Evolutionary conservation across 345 rosid species (phyloP), one percentile per base, ranked within the genome.

Genomic region (Jatropha curcas): DNA sequence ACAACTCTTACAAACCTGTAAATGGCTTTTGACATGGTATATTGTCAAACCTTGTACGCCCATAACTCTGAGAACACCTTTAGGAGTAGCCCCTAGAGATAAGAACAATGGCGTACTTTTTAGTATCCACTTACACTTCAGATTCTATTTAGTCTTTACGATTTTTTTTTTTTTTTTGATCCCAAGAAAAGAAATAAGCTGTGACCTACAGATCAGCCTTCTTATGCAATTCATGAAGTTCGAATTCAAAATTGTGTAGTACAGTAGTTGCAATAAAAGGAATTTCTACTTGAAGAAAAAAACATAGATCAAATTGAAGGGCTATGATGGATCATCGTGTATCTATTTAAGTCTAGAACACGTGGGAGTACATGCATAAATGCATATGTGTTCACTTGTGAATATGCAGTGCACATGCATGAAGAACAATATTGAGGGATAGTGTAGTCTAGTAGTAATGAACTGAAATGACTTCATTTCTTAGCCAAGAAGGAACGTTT

Each of bases 31-130:
- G 77, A 95, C 99, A 81, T 95, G 99, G 68, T 95, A 95, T 83
- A 92, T 95, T 65, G 99, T 95, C 74, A 95, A 82, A 59, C 97
- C 98, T 78, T 92, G 98, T 31, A 95, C 97, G 24, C 97, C 98
- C 99, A 95, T 95, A 60, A 92, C 99, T 80, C 99, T 86, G 27
- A 95, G 96, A 72, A 92, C 99, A 75, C 98, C 99, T 89, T 95
- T 92, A 27, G 99, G 97, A 37, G 99, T 95, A 72, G 99, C 99
- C 75, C 98, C 99, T 95, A 67, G 48, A 78, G 34, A 81, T 56
- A 35, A 48, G 45, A 53, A 58, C 65, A 35, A 28, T 27, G 51
- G 37, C 46, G 65, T 34, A 72, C 22, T 11, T 39, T 58, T 16
- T 25, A 73, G 22, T 46, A 58, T 59, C 14, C 37, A 27, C 24